Evolutionary conservation across 2,329 filamentous ascomycete genomes (phyloP).

Genomic region (Trichoderma pleuroti): DNA sequence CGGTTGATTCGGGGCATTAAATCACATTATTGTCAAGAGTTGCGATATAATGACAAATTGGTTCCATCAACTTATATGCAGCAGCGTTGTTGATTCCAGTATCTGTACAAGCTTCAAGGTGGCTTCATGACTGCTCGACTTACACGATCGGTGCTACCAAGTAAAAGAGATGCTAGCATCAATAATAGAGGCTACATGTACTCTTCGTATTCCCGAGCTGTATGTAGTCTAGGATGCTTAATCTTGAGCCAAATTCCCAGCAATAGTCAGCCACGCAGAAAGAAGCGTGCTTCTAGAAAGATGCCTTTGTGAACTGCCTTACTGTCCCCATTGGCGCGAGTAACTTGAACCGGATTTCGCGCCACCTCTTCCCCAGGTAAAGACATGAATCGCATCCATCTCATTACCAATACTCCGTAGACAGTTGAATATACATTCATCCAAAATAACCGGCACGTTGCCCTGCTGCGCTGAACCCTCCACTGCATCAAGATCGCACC

Average conservation of each 20-base stretch:
- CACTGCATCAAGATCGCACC: neutral
- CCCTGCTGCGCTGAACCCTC: neutral
- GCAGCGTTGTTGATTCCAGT: neutral
- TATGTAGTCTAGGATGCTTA: neutral
- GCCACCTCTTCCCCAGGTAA: neutral
- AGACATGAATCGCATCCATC: neutral
- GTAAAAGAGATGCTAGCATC: no score
- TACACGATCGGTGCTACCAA: no score
- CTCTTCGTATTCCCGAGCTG: no score
- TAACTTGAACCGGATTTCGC: neutral
- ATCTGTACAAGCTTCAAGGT: neutral
- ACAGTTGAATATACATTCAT: neutral
- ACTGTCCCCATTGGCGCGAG: neutral
- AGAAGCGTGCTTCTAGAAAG: neutral
- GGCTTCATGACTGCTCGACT: neutral
- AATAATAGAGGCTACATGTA: neutral
- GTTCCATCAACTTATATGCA: neutral
- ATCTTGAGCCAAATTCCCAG: neutral
- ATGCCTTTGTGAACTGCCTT: neutral
- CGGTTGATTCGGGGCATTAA: neutral
- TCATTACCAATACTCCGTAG: neutral
- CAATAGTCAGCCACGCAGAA: neutral
- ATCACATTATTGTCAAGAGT: neutral
- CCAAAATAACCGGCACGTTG: neutral
- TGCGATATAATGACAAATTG: neutral